These are phyloP conservation scores for Leccinum ochraceum DNA, from an alignment of 768 basidiomycete species.

Conservation along the genomic window DNA sequence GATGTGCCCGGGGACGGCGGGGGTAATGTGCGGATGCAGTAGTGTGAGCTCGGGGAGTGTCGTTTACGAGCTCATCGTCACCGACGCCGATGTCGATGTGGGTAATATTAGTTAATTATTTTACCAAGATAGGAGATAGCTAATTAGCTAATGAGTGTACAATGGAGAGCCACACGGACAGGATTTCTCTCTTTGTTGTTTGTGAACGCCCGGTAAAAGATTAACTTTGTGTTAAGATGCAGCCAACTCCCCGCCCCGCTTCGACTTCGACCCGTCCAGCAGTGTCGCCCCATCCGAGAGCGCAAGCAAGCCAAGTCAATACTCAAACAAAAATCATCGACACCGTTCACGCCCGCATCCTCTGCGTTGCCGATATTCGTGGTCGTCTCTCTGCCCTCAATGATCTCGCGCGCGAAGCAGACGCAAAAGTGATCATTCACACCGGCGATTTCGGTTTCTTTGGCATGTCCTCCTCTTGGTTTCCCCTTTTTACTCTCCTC, in stretches of 20 bases:
- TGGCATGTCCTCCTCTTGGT: background rate
- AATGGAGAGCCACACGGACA: no score
- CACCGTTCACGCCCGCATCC: constrained; percentile 78
- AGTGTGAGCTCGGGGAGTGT: constrained; percentile 16
- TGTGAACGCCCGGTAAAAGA: constrained; percentile 29
- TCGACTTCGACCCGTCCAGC: constrained; percentile 61
- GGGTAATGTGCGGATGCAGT: constrained; percentile 2
- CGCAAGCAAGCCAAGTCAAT: constrained; percentile 53
- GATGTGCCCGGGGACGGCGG: constrained; percentile 1
- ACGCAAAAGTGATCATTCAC: constrained; percentile 60
- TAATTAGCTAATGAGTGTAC: constrained; percentile 28
- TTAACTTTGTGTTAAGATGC: constrained; percentile 38
- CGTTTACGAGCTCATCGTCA: constrained; percentile 29
- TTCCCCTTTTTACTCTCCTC: constrained; percentile 5
- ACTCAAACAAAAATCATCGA: constrained; percentile 81
- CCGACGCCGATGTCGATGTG: constrained; percentile 17
- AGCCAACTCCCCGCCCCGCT: constrained; percentile 55
- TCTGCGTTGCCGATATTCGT: constrained; percentile 94
- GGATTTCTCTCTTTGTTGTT: constrained; percentile 22
- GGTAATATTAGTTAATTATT: constrained; percentile 6
- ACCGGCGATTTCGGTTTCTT: no score
- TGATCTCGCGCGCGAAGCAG: constrained; percentile 83
- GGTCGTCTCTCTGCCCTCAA: constrained; percentile 88
- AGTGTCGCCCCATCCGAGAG: constrained; percentile 54
- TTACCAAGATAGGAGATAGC: constrained; percentile 22